Evolutionary conservation across 208 protist genomes (phyloP), one percentile per base, ranked within the genome.

Genomic region (Trypanosoma boissoni): DNA sequence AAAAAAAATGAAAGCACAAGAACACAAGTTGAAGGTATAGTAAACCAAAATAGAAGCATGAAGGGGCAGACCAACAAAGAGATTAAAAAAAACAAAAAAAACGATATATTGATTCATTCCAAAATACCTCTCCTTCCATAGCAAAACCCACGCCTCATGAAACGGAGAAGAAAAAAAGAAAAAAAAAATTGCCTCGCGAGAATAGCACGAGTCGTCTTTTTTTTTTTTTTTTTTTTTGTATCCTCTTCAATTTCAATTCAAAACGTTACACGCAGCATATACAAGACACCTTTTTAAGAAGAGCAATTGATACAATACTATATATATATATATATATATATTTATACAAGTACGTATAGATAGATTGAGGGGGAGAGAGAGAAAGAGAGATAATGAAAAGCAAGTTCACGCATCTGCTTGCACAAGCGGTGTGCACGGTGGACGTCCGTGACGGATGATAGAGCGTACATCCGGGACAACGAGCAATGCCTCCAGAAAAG

Each of bases 401-500:
- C 34, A 39, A 6, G 34, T n/a, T n/a, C n/a, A n/a, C n/a, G n/a
- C n/a, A n/a, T n/a, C n/a, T n/a, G n/a, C n/a, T n/a, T n/a, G n/a
- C n/a, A n/a, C n/a, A n/a, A n/a, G n/a, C n/a, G n/a, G n/a, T n/a
- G n/a, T n/a, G n/a, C n/a, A n/a, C n/a, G 14, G 6, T 21, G 55
- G 10, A 41, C 55, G 29, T 10, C 87, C 87, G 12, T 90, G 68
- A 3, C 83, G 70, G 24, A 94, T 67, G 31, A 95, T 69, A 18
- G 88, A 92, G 0, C 88, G 70, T 10, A 92, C 88, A 49, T 95
- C 88, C 3, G 88, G 84, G 6, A 88, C 88, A 18, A 86, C 78
- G 21, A 92, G 64, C 57, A 95, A 54, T 9, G 71, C 76, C 60
- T 95, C 88, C 36, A 95, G 64, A 44, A 95, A 76, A 6, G 79